Evolutionary conservation across 129 eudicot genomes (phyloP).

Genomic region (Pseudognaphalium luteoalbum): DNA sequence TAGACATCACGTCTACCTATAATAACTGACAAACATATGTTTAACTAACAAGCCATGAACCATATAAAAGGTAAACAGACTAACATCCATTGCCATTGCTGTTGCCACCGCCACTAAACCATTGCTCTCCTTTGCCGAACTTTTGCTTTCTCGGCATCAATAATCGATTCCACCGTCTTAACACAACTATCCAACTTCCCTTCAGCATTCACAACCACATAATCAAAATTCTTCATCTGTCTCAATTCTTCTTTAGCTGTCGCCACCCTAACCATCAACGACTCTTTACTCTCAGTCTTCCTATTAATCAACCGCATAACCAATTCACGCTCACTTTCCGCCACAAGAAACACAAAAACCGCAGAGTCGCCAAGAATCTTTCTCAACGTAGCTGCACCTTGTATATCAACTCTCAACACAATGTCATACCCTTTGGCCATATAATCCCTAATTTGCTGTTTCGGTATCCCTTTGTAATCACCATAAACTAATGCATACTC

Average conservation of each 20-base stretch:
- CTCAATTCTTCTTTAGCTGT: slow-evolving; percentile 71
- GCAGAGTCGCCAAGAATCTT: slow-evolving; percentile 68
- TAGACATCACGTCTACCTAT: not conserved
- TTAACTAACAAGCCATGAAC: not conserved
- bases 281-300: slow-evolving; percentile 78
- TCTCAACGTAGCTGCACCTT: slow-evolving; percentile 73
- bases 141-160: slow-evolving; percentile 92
- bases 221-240: slow-evolving; percentile 76
- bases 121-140: slow-evolving; percentile 49
- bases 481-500: slow-evolving; percentile 74
- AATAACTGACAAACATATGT: not conserved
- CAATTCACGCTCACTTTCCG: slow-evolving; percentile 77
- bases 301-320: slow-evolving; percentile 76
- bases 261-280: slow-evolving; percentile 79
- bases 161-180: slow-evolving; percentile 64
- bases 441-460: slow-evolving; percentile 66
- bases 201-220: slow-evolving; percentile 74
- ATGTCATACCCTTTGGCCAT: slow-evolving; percentile 73
- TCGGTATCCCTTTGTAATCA: slow-evolving; percentile 65
- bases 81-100: slow-evolving; percentile 6
- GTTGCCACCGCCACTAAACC: slow-evolving; percentile 32
- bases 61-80: not conserved
- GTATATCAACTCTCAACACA: slow-evolving; percentile 84
- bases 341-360: slow-evolving; percentile 71
- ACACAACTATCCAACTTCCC: slow-evolving; percentile 80